Percentiles rank a stretch among this genome's conserved stretches.
Evolutionary conservation across 768 basidiomycete species (phyloP).

Genomic region (Lactarius sanguifluus): DNA sequence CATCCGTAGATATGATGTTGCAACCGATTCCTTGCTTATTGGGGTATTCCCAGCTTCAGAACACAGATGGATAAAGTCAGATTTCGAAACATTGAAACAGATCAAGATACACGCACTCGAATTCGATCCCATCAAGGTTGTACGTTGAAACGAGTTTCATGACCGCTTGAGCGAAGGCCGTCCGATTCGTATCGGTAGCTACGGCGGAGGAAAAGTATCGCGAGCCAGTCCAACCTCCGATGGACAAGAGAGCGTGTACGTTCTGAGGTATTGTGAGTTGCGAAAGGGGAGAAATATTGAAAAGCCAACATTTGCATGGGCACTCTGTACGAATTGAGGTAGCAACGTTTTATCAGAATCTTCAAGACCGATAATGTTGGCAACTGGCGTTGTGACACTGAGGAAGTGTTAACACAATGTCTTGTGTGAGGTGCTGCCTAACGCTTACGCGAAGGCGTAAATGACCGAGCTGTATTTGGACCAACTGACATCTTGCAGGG

Average conservation of each 20-base stretch:
- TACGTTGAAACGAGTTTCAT: conserved; percentile 49
- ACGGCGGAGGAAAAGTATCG: conserved; percentile 62
- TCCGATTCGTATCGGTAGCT: conserved; percentile 54
- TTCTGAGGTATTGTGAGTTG: conserved; percentile 38
- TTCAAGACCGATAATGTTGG: conserved; percentile 36
- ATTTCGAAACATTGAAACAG: not conserved
- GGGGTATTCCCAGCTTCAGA: conserved; percentile 85
- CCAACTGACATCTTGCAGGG: conserved; percentile 61
- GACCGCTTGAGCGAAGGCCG: conserved; percentile 63
- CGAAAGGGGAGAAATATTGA: not conserved
- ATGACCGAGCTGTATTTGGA: conserved; percentile 62
- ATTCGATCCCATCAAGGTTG: conserved; percentile 57
- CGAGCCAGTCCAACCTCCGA: conserved; percentile 74
- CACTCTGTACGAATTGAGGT: conserved; percentile 54
- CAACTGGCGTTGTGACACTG: conserved; percentile 40
- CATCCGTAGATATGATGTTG: conserved; percentile 55
- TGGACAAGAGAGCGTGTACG: conserved; percentile 55
- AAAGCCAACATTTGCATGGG: conserved; percentile 39
- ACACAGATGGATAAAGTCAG: not conserved
- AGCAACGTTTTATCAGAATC: conserved; percentile 50
- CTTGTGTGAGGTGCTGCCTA: too few relatives aligned
- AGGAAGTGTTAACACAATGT: not conserved
- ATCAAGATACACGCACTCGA: conserved; percentile 31
- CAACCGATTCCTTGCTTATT: conserved; percentile 63
- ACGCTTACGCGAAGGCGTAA: conserved; percentile 63